phyloP scores from a whole-genome alignment of 768 basidiomycete species.

The Cytidiella melzeri region DNA sequence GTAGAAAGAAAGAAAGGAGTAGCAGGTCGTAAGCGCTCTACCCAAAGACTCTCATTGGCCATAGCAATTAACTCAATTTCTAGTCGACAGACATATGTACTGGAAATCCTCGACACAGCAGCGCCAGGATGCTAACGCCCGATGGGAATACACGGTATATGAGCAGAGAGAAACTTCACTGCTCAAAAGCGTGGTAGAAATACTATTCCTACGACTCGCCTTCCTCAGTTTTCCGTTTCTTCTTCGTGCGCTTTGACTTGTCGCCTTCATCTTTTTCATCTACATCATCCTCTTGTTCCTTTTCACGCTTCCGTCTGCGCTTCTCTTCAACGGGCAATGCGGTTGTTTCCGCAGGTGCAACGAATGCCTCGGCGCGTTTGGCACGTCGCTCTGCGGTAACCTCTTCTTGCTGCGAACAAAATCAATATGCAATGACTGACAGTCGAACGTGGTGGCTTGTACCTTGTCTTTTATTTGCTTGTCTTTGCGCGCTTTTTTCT shows the following conservation, averaged over 20 bases:
- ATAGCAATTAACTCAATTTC: neutral
- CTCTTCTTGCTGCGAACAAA: conserved; percentile 63
- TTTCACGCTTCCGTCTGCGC: conserved; percentile 47
- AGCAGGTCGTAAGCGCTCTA: no score
- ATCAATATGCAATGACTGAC: neutral
- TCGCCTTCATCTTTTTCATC: conserved; percentile 30
- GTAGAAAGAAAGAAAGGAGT: neutral
- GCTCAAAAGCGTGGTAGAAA: neutral
- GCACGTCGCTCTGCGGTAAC: conserved; percentile 62
- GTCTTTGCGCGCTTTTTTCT: conserved; percentile 75
- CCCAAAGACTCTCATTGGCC: neutral
- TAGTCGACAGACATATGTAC: no score
- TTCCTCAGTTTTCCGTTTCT: conserved; percentile 28
- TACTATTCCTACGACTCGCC: conserved; percentile 1
- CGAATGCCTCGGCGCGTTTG: conserved; percentile 81
- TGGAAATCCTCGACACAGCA: neutral
- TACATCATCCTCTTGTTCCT: conserved; percentile 26
- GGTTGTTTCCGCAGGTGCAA: conserved; percentile 77
- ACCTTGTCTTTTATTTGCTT: conserved; percentile 75
- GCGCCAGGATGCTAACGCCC: neutral
- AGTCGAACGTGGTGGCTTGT: neutral
- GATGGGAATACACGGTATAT: no score
- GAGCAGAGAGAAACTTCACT: no score
- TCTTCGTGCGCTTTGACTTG: conserved; percentile 32
- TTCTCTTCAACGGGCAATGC: conserved; percentile 77